A percentile compares a stretch with the other conserved stretches of the same genome.
These are phyloP conservation scores for Ceratocystis albifundus DNA, from an alignment of 2,329 filamentous ascomycete genomes.

Conservation along the genomic window DNA sequence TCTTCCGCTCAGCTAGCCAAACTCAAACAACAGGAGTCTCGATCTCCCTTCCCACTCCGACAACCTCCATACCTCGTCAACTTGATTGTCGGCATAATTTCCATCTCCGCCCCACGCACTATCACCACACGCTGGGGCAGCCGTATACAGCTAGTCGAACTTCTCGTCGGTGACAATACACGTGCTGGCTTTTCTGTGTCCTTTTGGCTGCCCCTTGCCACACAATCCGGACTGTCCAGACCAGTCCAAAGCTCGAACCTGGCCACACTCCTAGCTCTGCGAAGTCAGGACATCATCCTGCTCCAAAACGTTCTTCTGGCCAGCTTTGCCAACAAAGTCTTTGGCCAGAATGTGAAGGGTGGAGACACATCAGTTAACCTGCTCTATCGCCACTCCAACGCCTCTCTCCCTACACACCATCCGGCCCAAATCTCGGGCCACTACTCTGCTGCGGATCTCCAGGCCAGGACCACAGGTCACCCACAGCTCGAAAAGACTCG, in stretches of 20 bases:
- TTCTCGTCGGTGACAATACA: slow-evolving; percentile 78
- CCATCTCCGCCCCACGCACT: slow-evolving; percentile 53
- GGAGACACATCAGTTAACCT: slow-evolving; percentile 55
- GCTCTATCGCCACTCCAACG: slow-evolving; percentile 46
- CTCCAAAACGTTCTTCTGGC: slow-evolving; percentile 68
- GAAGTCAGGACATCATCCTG: slow-evolving; percentile 65
- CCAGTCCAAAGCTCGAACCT: slow-evolving; percentile 9
- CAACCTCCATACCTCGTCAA: slow-evolving; percentile 51
- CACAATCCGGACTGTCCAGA: slow-evolving; percentile 11
- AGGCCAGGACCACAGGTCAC: slow-evolving; percentile 28
- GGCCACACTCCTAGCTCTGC: slow-evolving; percentile 37
- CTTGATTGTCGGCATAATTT: slow-evolving; percentile 68
- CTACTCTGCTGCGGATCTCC: slow-evolving; percentile 44
- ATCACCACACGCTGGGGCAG: slow-evolving; percentile 56
- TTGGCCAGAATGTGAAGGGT: slow-evolving; percentile 70
- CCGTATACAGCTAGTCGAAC: slow-evolving; percentile 56
- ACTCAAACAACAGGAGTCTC: slow-evolving; percentile 37
- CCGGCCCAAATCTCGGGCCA: slow-evolving; percentile 43
- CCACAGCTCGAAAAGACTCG: slow-evolving; percentile 52
- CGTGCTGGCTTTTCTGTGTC: slow-evolving; percentile 67
- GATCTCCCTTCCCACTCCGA: neutral
- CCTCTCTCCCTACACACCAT: slow-evolving; percentile 40
- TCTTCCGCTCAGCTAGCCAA: slow-evolving; percentile 54
- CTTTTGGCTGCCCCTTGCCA: slow-evolving; percentile 57
- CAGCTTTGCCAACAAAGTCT: slow-evolving; percentile 64